Percentiles rank a stretch among this genome's conserved stretches.
Conservation (phyloP, 106 monocot species). For the Phalaenopsis aphrodite region DNA sequence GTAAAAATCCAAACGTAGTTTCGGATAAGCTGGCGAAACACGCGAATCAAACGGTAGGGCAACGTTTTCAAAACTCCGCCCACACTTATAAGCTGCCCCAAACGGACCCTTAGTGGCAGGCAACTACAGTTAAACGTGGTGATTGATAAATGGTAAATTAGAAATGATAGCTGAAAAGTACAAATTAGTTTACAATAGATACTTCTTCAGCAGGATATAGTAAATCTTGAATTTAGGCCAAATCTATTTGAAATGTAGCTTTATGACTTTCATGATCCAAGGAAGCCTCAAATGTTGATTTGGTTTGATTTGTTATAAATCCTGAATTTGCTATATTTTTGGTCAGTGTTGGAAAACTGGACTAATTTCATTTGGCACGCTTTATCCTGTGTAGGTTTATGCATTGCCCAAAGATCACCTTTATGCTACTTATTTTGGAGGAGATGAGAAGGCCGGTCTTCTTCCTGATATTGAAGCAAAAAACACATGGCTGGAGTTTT, state of each 20-base stretch:
- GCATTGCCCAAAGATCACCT: constrained; percentile 61
- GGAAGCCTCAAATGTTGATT: not conserved
- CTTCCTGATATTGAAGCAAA: constrained; percentile 78
- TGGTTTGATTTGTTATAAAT: not conserved
- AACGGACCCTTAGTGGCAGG: too few species aligned
- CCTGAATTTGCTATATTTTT: not conserved
- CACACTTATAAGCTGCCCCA: too few species aligned
- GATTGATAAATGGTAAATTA: not conserved
- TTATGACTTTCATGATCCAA: not conserved
- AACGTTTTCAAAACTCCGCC: too few species aligned
- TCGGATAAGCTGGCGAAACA: too few species aligned
- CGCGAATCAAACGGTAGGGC: too few species aligned
- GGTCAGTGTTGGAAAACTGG: not conserved
- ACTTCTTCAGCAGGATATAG: not conserved
- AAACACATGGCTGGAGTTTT: constrained; percentile 59
- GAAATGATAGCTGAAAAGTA: not conserved
- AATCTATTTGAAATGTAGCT: too few species aligned
- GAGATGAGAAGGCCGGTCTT: constrained; percentile 91
- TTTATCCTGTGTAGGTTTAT: constrained; percentile 51
- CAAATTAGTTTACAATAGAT: not conserved
- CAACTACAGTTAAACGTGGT: not conserved
- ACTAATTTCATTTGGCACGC: not conserved
- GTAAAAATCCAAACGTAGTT: too few species aligned
- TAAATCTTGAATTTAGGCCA: too few species aligned
- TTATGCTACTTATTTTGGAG: constrained; percentile 95